A percentile compares a stretch with the other conserved stretches of the same genome.
Evolutionary conservation across 2,329 filamentous ascomycete species (phyloP).

Genomic region (Tolypocladium tropicale): DNA sequence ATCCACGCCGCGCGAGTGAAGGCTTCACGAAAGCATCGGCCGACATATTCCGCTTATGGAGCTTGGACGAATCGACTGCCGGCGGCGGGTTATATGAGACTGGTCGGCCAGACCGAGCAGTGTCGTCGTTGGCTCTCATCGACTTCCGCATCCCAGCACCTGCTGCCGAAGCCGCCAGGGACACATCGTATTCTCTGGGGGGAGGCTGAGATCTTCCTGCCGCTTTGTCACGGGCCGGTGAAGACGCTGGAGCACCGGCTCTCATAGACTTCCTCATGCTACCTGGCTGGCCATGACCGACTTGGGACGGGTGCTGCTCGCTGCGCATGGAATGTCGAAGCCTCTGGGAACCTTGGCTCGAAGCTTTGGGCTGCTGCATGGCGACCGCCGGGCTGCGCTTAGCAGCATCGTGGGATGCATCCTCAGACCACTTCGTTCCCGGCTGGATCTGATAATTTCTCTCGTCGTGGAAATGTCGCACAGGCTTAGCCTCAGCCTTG

Average conservation of each 20-base stretch:
- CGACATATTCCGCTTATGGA: constrained; percentile 13
- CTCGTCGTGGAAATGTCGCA: constrained; percentile 8
- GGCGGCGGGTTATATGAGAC: constrained; percentile 18
- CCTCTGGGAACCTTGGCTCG: constrained; percentile 8
- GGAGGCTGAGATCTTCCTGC: background rate
- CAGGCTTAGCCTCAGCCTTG: constrained; percentile 2
- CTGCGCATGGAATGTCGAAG: constrained; percentile 39
- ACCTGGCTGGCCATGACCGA: constrained; percentile 5
- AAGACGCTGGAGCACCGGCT: constrained; percentile 4
- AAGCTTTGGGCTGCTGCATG: background rate
- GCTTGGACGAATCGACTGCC: constrained; percentile 7
- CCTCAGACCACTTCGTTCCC: constrained; percentile 16
- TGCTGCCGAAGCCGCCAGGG: background rate
- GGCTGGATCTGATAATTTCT: constrained; percentile 30
- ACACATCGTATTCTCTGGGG: background rate
- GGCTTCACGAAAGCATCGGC: constrained; percentile 18
- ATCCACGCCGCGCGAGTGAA: constrained; percentile 40
- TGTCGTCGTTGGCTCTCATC: constrained; percentile 6
- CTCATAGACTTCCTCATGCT: constrained; percentile 25
- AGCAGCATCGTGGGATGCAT: constrained; percentile 5
- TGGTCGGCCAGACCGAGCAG: constrained; percentile 11
- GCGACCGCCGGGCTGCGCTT: constrained; percentile 2
- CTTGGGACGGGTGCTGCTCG: constrained; percentile 11
- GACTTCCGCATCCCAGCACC: constrained; percentile 13
- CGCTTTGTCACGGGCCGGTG: constrained; percentile 3